These are phyloP conservation scores for Claviceps humidiphila DNA, from an alignment of 2,329 filamentous ascomycete species.

Conservation along the genomic window DNA sequence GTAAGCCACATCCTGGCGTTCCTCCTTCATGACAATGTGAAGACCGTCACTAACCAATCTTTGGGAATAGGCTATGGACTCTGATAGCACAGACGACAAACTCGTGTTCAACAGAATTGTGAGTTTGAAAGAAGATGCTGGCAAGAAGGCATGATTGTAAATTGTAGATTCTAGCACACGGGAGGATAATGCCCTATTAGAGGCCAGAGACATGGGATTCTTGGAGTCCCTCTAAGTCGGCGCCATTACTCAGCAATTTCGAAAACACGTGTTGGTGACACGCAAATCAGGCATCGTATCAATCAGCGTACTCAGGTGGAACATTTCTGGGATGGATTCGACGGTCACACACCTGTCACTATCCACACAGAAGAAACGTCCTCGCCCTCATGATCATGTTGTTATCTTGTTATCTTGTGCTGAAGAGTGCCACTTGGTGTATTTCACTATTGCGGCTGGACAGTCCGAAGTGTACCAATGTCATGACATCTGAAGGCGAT, in stretches of 20 bases:
- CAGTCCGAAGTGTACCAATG: too few species aligned
- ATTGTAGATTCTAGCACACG: background rate
- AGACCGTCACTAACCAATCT: background rate
- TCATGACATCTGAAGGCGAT: too few species aligned
- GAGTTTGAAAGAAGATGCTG: constrained; percentile 75
- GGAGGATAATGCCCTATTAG: background rate
- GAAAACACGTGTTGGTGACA: background rate
- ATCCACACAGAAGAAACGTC: background rate
- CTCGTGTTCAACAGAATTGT: constrained; percentile 87
- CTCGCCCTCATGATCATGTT: background rate
- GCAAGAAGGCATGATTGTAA: constrained; percentile 33
- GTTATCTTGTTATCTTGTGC: background rate
- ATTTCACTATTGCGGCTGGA: too few species aligned
- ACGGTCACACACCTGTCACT: background rate
- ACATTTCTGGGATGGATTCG: background rate
- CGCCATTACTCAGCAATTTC: too few species aligned
- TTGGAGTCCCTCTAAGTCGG: background rate
- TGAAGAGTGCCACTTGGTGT: background rate
- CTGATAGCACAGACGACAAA: constrained; percentile 65
- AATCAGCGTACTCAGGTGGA: background rate
- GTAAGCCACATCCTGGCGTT: constrained; percentile 23
- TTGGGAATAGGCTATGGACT: constrained; percentile 50
- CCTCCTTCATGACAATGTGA: background rate
- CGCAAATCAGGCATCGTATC: background rate
- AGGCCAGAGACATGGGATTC: background rate